Conservation (phyloP, 73 alveolate species). For the Tetrahymena malaccensis region DNA sequence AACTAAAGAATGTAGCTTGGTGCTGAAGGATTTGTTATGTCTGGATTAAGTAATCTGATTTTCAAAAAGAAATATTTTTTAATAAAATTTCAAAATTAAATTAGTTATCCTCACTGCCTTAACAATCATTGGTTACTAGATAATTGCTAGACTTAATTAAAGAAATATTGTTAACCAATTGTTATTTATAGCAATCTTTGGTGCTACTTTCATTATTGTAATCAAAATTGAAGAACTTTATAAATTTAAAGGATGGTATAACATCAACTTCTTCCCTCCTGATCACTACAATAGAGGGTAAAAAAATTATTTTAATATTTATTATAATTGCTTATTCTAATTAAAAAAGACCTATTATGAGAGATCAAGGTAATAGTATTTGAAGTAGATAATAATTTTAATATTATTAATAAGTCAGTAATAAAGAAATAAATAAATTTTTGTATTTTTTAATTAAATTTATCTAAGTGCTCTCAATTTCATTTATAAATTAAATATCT, state of each 20-base stretch:
- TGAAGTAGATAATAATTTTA: background rate
- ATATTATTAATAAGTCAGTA: background rate
- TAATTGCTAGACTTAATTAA: background rate
- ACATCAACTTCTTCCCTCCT: slow-evolving; percentile 33
- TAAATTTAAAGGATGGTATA: slow-evolving; percentile 11
- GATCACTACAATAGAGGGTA: slow-evolving; percentile 16
- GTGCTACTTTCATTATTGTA: background rate
- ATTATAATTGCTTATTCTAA: background rate
- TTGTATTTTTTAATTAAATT: background rate
- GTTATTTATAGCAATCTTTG: background rate
- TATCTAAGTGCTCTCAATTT: background rate
- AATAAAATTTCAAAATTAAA: background rate
- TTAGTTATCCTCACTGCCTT: background rate
- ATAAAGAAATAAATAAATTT: background rate
- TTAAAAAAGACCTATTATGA: slow-evolving; percentile 15
- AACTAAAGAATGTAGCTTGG: slow-evolving; percentile 20
- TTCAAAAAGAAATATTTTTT: background rate
- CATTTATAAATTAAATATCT: no score
- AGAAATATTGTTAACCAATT: background rate
- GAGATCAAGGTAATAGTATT: slow-evolving; percentile 32
- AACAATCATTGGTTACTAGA: background rate
- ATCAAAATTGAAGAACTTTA: slow-evolving; percentile 13
- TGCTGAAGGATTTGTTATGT: slow-evolving; percentile 27
- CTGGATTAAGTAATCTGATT: slow-evolving; percentile 11
- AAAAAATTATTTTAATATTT: background rate